A percentile compares a stretch with the other conserved stretches of the same genome.
Evolutionary conservation across 306 rosid species (phyloP).

Genomic region (Quercus engelmannii): DNA sequence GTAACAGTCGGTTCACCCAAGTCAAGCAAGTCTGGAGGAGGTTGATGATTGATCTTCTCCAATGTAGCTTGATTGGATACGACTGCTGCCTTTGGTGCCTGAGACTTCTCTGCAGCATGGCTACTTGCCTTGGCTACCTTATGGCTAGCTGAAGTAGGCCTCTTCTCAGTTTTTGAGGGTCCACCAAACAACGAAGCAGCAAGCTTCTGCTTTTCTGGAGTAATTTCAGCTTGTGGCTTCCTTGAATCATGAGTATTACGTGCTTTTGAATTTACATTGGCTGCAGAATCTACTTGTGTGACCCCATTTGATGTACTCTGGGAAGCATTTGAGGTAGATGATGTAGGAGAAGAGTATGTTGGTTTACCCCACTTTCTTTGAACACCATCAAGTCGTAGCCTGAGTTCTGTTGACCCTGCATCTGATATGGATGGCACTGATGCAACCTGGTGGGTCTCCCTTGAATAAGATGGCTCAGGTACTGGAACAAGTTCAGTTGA

Average conservation of each 20-base stretch:
- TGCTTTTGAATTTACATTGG: conserved; percentile 39
- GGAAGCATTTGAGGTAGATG: conserved; percentile 40
- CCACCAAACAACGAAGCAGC: conserved; percentile 90
- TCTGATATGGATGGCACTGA: conserved; percentile 48
- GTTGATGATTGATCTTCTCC: conserved; percentile 44
- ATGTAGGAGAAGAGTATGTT: conserved; percentile 45
- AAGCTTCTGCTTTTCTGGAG: conserved; percentile 81
- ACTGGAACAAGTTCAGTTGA: conserved; percentile 68
- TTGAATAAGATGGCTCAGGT: conserved; percentile 52
- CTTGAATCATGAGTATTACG: conserved; percentile 51
- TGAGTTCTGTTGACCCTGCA: conserved; percentile 54
- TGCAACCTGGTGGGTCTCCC: conserved; percentile 52
- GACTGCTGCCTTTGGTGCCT: conserved; percentile 39
- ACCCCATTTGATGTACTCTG: conserved; percentile 58
- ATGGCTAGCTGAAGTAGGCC: conserved; percentile 42
- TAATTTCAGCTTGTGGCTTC: conserved; percentile 53
- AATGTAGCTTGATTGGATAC: conserved; percentile 24
- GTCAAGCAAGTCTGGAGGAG: conserved; percentile 81
- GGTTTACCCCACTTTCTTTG: conserved; percentile 85
- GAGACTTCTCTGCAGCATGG: conserved; percentile 38
- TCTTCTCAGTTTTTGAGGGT: conserved; percentile 58
- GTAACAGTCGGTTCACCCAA: conserved; percentile 52
- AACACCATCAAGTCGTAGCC: conserved; percentile 84
- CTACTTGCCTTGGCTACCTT: conserved; percentile 43
- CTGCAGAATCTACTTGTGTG: conserved; percentile 43